Evolutionary conservation across 257 asterid genomes (phyloP), one percentile per base, ranked within the genome.

Genomic region (Penstemon newberryi): DNA sequence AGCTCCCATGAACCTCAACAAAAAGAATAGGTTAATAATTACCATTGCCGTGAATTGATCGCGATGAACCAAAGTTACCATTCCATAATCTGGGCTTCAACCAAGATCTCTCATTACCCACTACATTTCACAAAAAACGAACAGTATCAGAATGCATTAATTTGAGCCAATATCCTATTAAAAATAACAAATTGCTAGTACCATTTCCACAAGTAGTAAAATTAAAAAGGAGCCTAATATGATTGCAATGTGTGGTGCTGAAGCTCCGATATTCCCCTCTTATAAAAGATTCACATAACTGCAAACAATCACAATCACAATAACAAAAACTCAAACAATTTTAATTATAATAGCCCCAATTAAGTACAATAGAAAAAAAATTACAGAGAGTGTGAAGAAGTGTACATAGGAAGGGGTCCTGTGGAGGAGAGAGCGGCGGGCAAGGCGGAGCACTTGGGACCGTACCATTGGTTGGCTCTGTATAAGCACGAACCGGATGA

Each of bases 1-100:
- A 56, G 12, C 54, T 37, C 44, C 45, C 43, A 8, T 2, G 33
- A 25, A 25, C 33, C 33, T 25, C 33, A 9, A 41, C 66, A 18
- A 70, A 45, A 55, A 43, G 9, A 56, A 63, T 0, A 57, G 3
- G 57, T 47, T 49, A 65, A 67, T 56, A 38, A 65, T 80, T 77
- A 84, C 89, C 97, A 57, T 96, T 90, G 72, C 79, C 85, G 73
- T 94, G 99, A 81, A 93, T 81, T n/a, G 85, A 80, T 12, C 87
- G 74, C 3, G 77, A 44, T 38, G 74, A 72, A 46, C 84, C 70
- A 0, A 71, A 3, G 47, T 45, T 54, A 60, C 43, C 72, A 62
- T 40, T 50, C 67, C 66, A 52, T 41, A 60, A 55, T 58, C 82
- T 80, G 3, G 66, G 13, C 75, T 70, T 81, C 59, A 68, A 40